Evolutionary conservation across 306 rosid species (phyloP).

Genomic region (Prunus armeniaca): DNA sequence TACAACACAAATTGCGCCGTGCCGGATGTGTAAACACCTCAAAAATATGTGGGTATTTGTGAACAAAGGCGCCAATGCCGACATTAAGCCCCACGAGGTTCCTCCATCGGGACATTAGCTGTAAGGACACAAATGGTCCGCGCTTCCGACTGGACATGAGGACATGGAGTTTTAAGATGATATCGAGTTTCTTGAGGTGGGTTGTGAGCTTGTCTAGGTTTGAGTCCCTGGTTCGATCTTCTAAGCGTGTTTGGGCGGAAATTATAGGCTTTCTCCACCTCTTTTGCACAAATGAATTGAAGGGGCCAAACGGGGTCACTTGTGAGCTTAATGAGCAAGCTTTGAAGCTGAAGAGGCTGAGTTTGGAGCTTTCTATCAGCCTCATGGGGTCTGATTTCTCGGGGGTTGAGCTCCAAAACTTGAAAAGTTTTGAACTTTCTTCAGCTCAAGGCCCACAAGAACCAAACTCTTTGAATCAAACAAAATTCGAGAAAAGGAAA

Average conservation of each 20-base stretch:
- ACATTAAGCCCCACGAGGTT: conserved; percentile 46
- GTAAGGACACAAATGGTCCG: conserved; percentile 61
- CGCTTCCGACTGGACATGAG: conserved; percentile 56
- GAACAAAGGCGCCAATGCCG: conserved; percentile 49
- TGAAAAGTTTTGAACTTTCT: not conserved
- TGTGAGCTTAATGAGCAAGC: conserved; percentile 17
- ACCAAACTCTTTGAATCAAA: not conserved
- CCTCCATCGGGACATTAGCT: conserved; percentile 68
- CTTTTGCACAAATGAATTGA: conserved; percentile 40
- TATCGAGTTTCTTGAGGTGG: conserved; percentile 40
- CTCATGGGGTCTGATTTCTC: conserved; percentile 25
- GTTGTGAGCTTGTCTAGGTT: conserved; percentile 54
- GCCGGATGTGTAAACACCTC: conserved; percentile 56
- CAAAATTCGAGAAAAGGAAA: not conserved
- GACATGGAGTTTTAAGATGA: conserved; percentile 40
- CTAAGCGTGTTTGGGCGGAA: conserved; percentile 72
- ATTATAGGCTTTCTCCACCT: conserved; percentile 61
- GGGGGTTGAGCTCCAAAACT: not conserved
- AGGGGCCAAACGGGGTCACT: conserved; percentile 38
- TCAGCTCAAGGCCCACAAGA: not conserved
- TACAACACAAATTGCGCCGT: conserved; percentile 56
- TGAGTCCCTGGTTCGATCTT: conserved; percentile 55
- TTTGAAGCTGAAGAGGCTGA: conserved; percentile 10
- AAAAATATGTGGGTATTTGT: conserved; percentile 62
- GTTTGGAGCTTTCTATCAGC: conserved; percentile 16